Percentiles rank a stretch among this genome's conserved stretches.
These are phyloP conservation scores for Ogataea hybrid DNA, from an alignment of 1,139 yeast species.

Conservation along the genomic window DNA sequence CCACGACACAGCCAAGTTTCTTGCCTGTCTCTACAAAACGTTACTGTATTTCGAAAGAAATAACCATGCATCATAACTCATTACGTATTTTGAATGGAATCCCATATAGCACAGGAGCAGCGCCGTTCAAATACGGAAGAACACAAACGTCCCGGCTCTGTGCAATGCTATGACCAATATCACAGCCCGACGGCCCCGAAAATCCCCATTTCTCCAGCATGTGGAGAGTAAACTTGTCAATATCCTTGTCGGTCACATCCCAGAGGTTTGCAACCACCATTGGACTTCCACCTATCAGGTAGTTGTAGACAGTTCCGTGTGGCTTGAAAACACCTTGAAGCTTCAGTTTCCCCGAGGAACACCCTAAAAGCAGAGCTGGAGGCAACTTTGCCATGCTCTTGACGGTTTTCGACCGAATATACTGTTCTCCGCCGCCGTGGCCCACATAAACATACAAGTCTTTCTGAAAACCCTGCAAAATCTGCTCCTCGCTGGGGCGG, in stretches of 20 bases:
- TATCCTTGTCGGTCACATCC: slow-evolving; percentile 97
- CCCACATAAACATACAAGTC: slow-evolving; percentile 80
- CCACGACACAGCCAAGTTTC: not conserved
- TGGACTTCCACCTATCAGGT: slow-evolving; percentile 78
- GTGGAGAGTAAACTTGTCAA: slow-evolving; percentile 68
- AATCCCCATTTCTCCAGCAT: slow-evolving; percentile 66
- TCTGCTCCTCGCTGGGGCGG: slow-evolving; percentile 55
- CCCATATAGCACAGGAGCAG: slow-evolving; percentile 80
- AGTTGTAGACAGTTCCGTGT: slow-evolving; percentile 72
- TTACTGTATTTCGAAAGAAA: slow-evolving; percentile 5
- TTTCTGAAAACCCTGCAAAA: slow-evolving; percentile 41
- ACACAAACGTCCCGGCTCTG: slow-evolving; percentile 62
- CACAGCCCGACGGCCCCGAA: slow-evolving; percentile 24
- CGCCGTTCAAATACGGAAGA: slow-evolving; percentile 68
- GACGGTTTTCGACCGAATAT: slow-evolving; percentile 51
- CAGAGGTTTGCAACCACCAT: slow-evolving; percentile 83
- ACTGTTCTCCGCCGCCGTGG: slow-evolving; percentile 95
- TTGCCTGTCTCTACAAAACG: slow-evolving; percentile 1
- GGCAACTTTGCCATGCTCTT: slow-evolving; percentile 49
- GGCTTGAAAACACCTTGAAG: slow-evolving; percentile 65
- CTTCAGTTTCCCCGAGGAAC: slow-evolving; percentile 78
- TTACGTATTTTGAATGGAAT: slow-evolving; percentile 45
- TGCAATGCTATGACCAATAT: slow-evolving; percentile 51
- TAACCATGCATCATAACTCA: slow-evolving; percentile 5
- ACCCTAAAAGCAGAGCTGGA: slow-evolving; percentile 81